Evolutionary conservation across 1,139 yeast species (phyloP).

Genomic region (Saccharomyces pastorianus): DNA sequence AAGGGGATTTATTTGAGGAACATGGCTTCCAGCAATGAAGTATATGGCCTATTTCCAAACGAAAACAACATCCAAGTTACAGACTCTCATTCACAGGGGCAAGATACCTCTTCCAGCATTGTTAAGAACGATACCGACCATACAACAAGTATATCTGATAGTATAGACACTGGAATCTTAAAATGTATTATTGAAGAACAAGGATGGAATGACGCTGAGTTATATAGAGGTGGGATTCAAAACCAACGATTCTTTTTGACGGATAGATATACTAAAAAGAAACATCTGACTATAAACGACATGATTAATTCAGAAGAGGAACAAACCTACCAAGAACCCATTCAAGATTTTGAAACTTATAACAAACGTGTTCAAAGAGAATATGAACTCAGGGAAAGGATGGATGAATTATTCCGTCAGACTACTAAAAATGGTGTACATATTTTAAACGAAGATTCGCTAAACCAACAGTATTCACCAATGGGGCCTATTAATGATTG

Average conservation of each 20-base stretch:
- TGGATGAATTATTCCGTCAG: conserved; percentile 16
- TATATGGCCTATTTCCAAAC: conserved; percentile 17
- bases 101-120: background rate
- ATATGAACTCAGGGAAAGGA: conserved; percentile 19
- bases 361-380: conserved; percentile 20
- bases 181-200: conserved; percentile 16
- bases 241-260: conserved; percentile 20
- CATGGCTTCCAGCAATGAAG: background rate
- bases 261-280: conserved; percentile 12
- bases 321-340: background rate
- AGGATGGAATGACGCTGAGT: conserved; percentile 13
- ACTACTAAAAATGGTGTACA: conserved; percentile 13
- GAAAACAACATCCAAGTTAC: conserved; percentile 15
- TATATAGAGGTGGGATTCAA: conserved; percentile 14
- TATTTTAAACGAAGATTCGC: conserved; percentile 13
- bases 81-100: conserved; percentile 1
- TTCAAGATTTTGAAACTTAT: conserved; percentile 18
- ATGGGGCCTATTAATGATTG: background rate
- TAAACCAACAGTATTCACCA: conserved; percentile 14
- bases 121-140: background rate
- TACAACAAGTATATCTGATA: conserved; percentile 5
- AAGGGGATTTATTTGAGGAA: background rate
- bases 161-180: conserved; percentile 13
- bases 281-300: conserved; percentile 3
- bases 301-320: conserved; percentile 5